Base-by-base conservation (phyloP, 1,284 basidiomycete genomes). In the Apiotrichum gamsii region DNA sequence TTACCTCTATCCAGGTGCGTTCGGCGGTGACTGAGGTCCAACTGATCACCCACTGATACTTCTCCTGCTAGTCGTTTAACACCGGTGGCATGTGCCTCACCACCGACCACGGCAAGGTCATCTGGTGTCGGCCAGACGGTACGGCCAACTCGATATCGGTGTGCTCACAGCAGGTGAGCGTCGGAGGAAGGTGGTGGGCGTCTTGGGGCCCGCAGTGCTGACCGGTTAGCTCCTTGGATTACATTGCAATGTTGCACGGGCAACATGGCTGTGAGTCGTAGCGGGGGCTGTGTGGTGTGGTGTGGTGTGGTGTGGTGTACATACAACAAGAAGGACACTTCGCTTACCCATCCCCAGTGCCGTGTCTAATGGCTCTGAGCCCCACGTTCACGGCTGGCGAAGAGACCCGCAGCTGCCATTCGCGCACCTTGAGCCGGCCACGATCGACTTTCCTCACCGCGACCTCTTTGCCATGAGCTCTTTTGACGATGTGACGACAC, bases 41-140 rank as follows among this genome's bases (percentile, higher is more conserved):
- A n/a, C n/a, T n/a, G n/a, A n/a, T n/a, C n/a, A n/a, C n/a, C n/a
- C n/a, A n/a, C n/a, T n/a, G n/a, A n/a, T n/a, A n/a, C n/a, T n/a
- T n/a, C n/a, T n/a, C n/a, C n/a, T n/a, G n/a, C n/a, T 20, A 48
- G 42, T 25, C 43, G 15, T 39, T 24, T 13, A 21, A 14, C 14
- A 29, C 34, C 1, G 35, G 48, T 5, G 51, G 48, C 5, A 39
- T 45, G 14, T 44, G 39, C 25, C 42, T 56, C 13, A 62, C 62
- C 1, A 69, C 67, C 0, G 67, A 66, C 49, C 59, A 61, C 34
- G 67, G 67, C 9, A 62, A 62, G 46, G 45, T 69, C 21, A 55
- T 64, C 33, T 33, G 62, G 18, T 36, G 30, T 16, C 19, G 23
- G 23, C 4, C n/a, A 5, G 39, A 18, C 16, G 28, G 10, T 49